Evolutionary conservation across 78 protist species (phyloP).

Genomic region (Blattamonas nauphoetae): DNA sequence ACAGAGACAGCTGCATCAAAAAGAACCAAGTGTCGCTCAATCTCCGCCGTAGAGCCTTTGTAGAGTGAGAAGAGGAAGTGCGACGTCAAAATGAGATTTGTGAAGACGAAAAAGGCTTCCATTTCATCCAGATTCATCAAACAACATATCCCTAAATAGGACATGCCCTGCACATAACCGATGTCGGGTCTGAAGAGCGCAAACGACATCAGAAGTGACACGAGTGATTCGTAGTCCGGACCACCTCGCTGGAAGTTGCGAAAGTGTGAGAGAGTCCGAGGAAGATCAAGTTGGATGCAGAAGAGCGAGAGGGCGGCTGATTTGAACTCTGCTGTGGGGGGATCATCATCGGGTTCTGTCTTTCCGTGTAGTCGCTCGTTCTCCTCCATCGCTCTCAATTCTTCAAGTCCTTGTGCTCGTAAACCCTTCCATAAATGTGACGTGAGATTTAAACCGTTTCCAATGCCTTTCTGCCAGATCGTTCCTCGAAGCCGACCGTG

Average conservation of each 20-base stretch:
- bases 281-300: slow-evolving; percentile 47
- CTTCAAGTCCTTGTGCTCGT: too few relatives aligned
- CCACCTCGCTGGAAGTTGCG: slow-evolving; percentile 25
- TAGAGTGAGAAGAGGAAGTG: background rate
- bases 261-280: slow-evolving; percentile 54
- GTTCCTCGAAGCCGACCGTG: slow-evolving; percentile 1
- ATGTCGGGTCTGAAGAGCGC: slow-evolving; percentile 48
- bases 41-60: background rate
- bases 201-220: slow-evolving; percentile 16
- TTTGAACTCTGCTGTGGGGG: too few relatives aligned
- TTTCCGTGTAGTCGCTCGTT: too few relatives aligned
- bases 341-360: too few relatives aligned
- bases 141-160: slow-evolving; percentile 13
- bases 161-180: slow-evolving; percentile 73
- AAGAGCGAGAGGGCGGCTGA: slow-evolving; percentile 16
- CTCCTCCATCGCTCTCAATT: too few relatives aligned
- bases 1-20: background rate
- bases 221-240: slow-evolving; percentile 33
- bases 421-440: too few relatives aligned
- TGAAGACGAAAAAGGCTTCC: slow-evolving; percentile 9
- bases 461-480: background rate
- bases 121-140: slow-evolving; percentile 16
- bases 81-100: slow-evolving; percentile 9
- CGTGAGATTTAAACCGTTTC: background rate
- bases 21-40: background rate